Conservation (phyloP, 2,329 filamentous ascomycete genomes). For the Pyricularia sp. region DNA sequence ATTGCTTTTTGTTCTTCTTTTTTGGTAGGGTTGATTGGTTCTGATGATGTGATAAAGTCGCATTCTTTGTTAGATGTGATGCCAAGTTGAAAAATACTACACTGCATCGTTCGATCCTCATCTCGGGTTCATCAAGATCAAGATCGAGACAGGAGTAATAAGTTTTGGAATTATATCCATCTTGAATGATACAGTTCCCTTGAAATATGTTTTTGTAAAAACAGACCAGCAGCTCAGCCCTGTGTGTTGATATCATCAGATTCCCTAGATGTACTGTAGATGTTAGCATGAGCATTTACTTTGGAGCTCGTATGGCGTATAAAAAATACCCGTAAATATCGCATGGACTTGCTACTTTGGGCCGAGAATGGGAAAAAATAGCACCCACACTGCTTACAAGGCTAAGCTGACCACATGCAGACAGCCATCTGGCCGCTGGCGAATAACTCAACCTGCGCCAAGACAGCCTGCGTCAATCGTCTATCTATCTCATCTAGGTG, state of each 20-base stretch:
- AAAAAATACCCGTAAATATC: neutral
- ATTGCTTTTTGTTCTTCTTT: neutral
- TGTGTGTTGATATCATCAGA: neutral
- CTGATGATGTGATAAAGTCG: neutral
- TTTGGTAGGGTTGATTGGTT: neutral
- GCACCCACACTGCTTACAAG: neutral
- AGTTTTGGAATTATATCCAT: neutral
- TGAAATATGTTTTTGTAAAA: neutral
- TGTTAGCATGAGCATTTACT: neutral
- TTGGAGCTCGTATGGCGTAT: neutral
- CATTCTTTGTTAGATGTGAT: no score
- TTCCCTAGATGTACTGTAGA: neutral
- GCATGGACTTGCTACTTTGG: neutral
- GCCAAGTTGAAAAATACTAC: no score
- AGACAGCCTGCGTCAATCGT: neutral
- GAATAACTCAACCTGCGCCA: neutral
- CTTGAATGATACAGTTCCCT: neutral
- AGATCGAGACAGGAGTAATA: no score
- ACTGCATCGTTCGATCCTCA: no score
- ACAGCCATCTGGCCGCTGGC: neutral
- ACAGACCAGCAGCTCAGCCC: neutral
- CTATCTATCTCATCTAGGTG: neutral
- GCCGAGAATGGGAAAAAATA: neutral
- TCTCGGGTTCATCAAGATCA: no score
- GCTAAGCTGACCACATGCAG: neutral